phyloP scores from a whole-genome alignment of 208 protist genomes.

The Acanthamoeba sp. region DNA sequence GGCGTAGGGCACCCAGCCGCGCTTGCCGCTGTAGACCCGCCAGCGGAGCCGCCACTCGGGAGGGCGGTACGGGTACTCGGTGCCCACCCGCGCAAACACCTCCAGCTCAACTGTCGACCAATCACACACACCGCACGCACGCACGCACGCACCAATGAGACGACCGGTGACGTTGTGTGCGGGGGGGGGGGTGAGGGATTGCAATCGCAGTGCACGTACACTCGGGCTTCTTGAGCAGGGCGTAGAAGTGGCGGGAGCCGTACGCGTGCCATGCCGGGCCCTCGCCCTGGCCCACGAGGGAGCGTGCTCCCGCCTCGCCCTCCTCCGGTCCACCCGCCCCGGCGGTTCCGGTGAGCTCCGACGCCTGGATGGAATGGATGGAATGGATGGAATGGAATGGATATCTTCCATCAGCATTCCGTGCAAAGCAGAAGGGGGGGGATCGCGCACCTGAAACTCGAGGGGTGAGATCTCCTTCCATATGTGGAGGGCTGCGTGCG shows the following conservation, averaged over 20 bases:
- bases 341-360: not conserved
- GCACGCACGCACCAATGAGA: not conserved
- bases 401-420: too few relatives aligned
- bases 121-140: not conserved
- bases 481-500: not conserved
- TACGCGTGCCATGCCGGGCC: not conserved
- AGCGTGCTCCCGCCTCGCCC: not conserved
- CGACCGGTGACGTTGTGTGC: not conserved
- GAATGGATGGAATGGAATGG: too few relatives aligned
- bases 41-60: not conserved
- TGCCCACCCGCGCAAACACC: not conserved
- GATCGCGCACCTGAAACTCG: not conserved
- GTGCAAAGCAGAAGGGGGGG: too few relatives aligned
- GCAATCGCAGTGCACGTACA: not conserved
- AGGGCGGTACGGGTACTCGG: not conserved
- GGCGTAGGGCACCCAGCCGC: not conserved
- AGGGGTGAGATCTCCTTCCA: not conserved
- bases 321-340: not conserved
- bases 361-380: not conserved
- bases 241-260: not conserved
- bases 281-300: not conserved
- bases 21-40: not conserved
- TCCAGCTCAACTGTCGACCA: not conserved
- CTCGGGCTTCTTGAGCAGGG: not conserved
- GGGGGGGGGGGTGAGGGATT: not conserved